phyloP scores from a whole-genome alignment of 1,284 basidiomycete genomes.

The Flammula alnicola region DNA sequence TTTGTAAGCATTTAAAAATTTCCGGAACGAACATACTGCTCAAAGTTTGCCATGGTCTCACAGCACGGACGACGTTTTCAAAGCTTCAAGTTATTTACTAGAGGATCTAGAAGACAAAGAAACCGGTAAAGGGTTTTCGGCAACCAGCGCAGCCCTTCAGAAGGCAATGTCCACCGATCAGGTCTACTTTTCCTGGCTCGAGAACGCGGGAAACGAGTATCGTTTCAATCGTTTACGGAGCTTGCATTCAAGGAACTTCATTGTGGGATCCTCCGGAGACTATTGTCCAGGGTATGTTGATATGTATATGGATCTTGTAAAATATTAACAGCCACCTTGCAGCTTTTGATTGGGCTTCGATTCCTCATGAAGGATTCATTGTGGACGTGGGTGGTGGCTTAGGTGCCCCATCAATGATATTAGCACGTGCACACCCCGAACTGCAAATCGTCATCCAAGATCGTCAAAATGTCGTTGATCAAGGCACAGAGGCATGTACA shows the following conservation, averaged over 20 bases:
- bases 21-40: neutral
- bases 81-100: conserved; percentile 9
- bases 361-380: neutral
- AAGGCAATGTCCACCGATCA: conserved; percentile 8
- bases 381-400: conserved; percentile 9
- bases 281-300: conserved; percentile 1
- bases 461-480: neutral
- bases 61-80: conserved; percentile 13
- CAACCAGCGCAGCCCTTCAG: conserved; percentile 2
- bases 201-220: conserved; percentile 7
- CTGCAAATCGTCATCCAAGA: conserved; percentile 9
- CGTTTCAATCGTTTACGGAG: conserved; percentile 8
- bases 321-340: neutral
- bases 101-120: conserved; percentile 8
- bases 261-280: conserved; percentile 9
- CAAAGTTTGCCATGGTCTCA: neutral
- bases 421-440: neutral
- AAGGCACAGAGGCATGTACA: neutral
- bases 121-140: conserved; percentile 5
- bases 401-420: conserved; percentile 6
- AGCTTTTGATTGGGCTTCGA: conserved; percentile 3
- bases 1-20: conserved; percentile 1
- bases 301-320: neutral
- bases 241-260: conserved; percentile 12
- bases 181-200: conserved; percentile 9